These are phyloP conservation scores for Ceratocystis cacaofunesta DNA, from an alignment of 2,329 filamentous ascomycete species.

Conservation along the genomic window DNA sequence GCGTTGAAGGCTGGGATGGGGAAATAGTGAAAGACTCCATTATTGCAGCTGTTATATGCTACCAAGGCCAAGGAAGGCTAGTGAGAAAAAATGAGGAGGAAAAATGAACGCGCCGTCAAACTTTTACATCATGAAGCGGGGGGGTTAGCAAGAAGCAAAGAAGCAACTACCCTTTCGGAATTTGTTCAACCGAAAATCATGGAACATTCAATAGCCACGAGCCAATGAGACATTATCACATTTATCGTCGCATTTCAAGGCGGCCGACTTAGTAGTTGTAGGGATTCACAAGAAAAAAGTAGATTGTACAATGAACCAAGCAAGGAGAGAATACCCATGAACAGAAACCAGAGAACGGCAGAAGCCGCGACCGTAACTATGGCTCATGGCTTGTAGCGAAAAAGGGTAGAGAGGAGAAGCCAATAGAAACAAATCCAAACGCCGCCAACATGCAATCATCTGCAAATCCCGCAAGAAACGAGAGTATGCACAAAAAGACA, in stretches of 20 bases:
- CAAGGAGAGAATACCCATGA: background rate
- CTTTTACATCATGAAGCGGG: background rate
- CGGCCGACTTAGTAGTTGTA: background rate
- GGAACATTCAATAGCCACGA: background rate
- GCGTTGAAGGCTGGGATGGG: slow-evolving; percentile 2
- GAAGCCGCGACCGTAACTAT: background rate
- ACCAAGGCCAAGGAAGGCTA: background rate
- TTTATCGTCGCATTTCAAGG: background rate
- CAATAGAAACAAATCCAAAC: background rate
- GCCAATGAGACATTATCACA: background rate
- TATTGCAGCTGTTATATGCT: background rate
- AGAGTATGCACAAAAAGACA: background rate
- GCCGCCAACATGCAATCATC: background rate
- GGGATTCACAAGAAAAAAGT: background rate
- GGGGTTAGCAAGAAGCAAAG: background rate
- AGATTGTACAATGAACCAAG: background rate
- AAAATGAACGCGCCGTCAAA: background rate
- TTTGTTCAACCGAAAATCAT: background rate
- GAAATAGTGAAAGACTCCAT: slow-evolving; percentile 7
- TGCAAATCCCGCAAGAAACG: background rate
- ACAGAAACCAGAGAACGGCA: background rate
- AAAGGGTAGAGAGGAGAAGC: background rate
- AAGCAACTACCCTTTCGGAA: background rate
- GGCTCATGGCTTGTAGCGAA: background rate
- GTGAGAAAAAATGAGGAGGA: background rate